phyloP scores from a whole-genome alignment of 306 rosid species.

The peach (Prunus persica) region DNA sequence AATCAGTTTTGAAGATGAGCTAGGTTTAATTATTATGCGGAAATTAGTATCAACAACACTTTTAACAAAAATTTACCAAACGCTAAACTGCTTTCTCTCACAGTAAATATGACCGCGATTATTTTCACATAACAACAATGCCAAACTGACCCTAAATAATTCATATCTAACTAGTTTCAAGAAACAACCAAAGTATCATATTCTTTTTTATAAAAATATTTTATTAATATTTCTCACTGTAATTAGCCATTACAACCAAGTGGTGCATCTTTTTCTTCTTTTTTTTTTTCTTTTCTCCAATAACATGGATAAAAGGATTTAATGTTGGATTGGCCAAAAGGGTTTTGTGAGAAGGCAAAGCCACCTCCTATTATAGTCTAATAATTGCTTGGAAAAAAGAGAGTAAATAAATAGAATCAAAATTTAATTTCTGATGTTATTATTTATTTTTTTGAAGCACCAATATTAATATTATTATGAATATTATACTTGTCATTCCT shows the following conservation, averaged over 20 bases:
- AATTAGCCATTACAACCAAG: background rate
- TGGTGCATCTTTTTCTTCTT: background rate
- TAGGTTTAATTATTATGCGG: too few species aligned
- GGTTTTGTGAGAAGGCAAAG: background rate
- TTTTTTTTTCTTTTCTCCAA: background rate
- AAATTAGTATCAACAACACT: too few species aligned
- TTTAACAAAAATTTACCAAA: too few species aligned
- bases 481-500: background rate
- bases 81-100: too few species aligned
- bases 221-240: background rate
- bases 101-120: too few species aligned
- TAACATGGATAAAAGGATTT: background rate
- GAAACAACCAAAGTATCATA: background rate
- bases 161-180: background rate
- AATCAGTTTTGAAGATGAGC: too few species aligned
- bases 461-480: background rate
- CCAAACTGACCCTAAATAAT: too few species aligned
- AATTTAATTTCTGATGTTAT: background rate
- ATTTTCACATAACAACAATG: too few species aligned
- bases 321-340: background rate
- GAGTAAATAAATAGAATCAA: background rate
- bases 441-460: background rate
- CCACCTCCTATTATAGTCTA: background rate
- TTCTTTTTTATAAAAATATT: background rate
- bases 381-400: background rate